Base-by-base conservation (phyloP, 139 green algal species). In the Edaphochlamys debaryana region DNA sequence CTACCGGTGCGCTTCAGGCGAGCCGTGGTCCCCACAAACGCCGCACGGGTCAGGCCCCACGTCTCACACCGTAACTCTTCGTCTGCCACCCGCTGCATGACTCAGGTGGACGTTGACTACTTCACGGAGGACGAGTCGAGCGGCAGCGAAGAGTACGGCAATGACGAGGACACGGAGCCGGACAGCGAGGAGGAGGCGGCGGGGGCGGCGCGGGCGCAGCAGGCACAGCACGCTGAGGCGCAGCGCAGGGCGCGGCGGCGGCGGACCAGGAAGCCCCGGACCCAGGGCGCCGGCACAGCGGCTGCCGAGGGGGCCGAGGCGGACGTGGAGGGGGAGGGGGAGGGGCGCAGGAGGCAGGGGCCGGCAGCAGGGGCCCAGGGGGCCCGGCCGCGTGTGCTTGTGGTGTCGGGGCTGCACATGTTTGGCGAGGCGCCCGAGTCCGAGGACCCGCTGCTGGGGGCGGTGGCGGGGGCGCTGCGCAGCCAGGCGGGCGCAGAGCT, bases 121-220 rank as follows among this genome's bases (percentile, higher is more conserved):
- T 79, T 50, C 45, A 50, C 50, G 3, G 70, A 67, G n/a, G 69
- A 77, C 41, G 69, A 77, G 41, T 25, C 56, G 6, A n/a, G n/a
- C n/a, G 19, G 36, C 19, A 41, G 32, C 36, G 67, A 56, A 15
- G 67, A 73, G 1, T 23, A 52, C 25, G 67, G 52, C 36, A 38
- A 72, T 50, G 68, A 75, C 29, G 41, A 76, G 20, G 69, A n/a
- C 1, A 52, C 22, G 29, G 69, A 40, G 23, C 30, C 25, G 45
- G 42, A 0, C 25, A n/a, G 34, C 30, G 45, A 3, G n/a, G 45
- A 25, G 45, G 69, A 30, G 42, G 41, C 4, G 69, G 69, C 42
- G 69, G 45, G 40, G 69, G 9, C 5, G 41, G 30, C 30, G 69
- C 42, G 4, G 4, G 30, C 1, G 17, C 66, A 19, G 11, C 36